These are phyloP conservation scores for Ganoderma leucocontextum DNA, from an alignment of 1,284 basidiomycete genomes.

Conservation along the genomic window DNA sequence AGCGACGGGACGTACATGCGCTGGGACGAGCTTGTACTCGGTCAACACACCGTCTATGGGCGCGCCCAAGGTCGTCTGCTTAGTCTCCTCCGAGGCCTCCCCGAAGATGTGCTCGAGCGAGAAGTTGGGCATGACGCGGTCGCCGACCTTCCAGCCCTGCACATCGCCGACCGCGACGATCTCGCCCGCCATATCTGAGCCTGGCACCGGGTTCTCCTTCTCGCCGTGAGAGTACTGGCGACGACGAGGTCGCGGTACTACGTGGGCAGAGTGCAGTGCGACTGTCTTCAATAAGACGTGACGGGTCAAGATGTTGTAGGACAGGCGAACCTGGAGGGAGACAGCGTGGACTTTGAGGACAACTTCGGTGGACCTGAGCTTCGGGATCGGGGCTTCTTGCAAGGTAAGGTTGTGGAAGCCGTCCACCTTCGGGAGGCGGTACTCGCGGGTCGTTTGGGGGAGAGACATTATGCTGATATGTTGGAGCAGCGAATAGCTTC, in stretches of 20 bases:
- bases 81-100: constrained; percentile 33
- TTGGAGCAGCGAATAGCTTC: neutral
- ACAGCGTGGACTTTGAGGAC: constrained; percentile 60
- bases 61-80: constrained; percentile 53
- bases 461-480: constrained; percentile 32
- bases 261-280: constrained; percentile 24
- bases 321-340: constrained; percentile 47
- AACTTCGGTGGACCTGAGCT: constrained; percentile 50
- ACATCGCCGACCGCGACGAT: constrained; percentile 63
- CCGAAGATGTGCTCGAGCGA: constrained; percentile 32
- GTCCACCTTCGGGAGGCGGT: constrained; percentile 41
- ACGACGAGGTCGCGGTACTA: constrained; percentile 56
- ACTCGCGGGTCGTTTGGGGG: constrained; percentile 44
- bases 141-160: constrained; percentile 49
- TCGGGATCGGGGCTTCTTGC: constrained; percentile 41
- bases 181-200: constrained; percentile 71
- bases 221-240: constrained; percentile 42
- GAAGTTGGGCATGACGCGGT: constrained; percentile 55
- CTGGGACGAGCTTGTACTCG: constrained; percentile 52
- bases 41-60: constrained; percentile 60
- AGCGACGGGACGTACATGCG: constrained; percentile 45
- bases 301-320: neutral
- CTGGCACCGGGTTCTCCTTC: constrained; percentile 53
- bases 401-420: constrained; percentile 45
- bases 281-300: neutral